These are phyloP conservation scores for Gentiana dahurica DNA, from an alignment of 257 asterid species.

Conservation along the genomic window DNA sequence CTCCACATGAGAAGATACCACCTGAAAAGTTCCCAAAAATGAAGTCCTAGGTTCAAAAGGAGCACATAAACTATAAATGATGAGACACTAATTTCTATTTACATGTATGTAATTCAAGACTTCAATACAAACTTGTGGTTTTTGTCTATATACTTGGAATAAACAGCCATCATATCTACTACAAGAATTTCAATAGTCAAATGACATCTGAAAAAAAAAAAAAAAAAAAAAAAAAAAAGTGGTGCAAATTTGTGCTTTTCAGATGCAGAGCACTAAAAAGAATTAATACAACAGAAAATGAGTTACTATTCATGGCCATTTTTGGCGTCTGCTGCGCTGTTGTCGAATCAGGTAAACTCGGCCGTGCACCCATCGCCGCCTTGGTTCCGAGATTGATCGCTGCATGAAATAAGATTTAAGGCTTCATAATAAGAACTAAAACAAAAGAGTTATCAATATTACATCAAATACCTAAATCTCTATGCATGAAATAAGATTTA, in stretches of 20 bases:
- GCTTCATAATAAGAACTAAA: no score
- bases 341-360: slow-evolving; percentile 78
- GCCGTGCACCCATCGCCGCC: slow-evolving; percentile 80
- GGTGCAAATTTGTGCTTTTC: not conserved
- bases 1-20: no score
- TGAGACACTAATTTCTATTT: no score
- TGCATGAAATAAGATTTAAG: slow-evolving; percentile 14
- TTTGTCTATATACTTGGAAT: not conserved
- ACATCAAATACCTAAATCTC: no score
- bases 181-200: not conserved
- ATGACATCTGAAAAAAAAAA: not conserved
- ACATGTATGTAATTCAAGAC: no score
- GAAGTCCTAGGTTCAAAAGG: no score
- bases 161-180: not conserved
- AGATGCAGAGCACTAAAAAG: not conserved
- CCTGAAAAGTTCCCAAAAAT: no score
- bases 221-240: not conserved
- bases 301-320: slow-evolving; percentile 28
- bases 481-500: no score
- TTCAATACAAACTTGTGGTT: no score
- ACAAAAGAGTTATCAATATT: no score
- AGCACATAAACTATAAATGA: no score
- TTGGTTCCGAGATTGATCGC: slow-evolving; percentile 60
- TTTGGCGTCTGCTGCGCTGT: slow-evolving; percentile 41
- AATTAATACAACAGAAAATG: not conserved